Conservation (phyloP, 1,284 basidiomycete species). For the Cryptococcus sp. region DNA sequence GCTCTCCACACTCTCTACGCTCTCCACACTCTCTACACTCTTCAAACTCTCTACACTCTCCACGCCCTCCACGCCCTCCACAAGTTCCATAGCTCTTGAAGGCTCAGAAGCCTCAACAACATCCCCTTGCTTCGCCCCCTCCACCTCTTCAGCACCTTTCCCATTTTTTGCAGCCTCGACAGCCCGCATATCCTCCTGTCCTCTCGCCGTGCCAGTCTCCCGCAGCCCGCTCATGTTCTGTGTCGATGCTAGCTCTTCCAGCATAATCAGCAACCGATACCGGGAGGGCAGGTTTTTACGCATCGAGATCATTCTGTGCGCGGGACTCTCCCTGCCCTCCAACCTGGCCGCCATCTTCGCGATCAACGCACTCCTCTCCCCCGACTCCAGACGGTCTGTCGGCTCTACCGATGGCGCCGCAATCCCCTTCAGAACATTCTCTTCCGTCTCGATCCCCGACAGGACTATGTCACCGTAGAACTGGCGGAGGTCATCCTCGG, state of each 20-base stretch:
- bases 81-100: too few relatives aligned
- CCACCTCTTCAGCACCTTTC: constrained; percentile 74
- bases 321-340: neutral
- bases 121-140: constrained; percentile 92
- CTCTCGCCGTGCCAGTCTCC: constrained; percentile 12
- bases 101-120: too few relatives aligned
- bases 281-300: neutral
- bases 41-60: too few relatives aligned
- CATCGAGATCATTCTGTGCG: neutral
- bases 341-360: constrained; percentile 1
- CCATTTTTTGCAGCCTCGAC: constrained; percentile 65
- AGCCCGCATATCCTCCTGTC: too few relatives aligned
- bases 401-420: neutral
- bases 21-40: too few relatives aligned
- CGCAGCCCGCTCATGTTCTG: constrained; percentile 9
- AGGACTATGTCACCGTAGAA: constrained; percentile 36
- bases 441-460: constrained; percentile 16
- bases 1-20: too few relatives aligned
- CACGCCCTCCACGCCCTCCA: too few relatives aligned
- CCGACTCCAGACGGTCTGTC: neutral
- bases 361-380: constrained; percentile 10
- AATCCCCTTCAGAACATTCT: neutral
- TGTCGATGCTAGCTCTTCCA: constrained; percentile 3
- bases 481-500: constrained; percentile 28
- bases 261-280: neutral